A percentile compares a stretch with the other conserved stretches of the same genome.
Conservation (phyloP, 75 land plant species). For the Pinus albicaulis region DNA sequence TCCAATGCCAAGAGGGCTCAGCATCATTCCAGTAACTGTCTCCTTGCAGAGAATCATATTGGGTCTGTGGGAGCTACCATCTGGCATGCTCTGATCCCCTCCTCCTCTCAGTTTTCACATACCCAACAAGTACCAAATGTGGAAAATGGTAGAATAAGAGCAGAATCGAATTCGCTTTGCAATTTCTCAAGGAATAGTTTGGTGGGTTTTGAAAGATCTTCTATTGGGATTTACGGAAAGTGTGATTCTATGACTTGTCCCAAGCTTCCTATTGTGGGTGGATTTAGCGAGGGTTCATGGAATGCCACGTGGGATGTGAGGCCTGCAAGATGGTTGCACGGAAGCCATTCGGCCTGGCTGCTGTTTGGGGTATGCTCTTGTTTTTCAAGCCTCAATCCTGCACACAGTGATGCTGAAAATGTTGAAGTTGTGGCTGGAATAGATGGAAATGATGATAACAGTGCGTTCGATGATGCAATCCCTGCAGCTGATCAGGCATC, state of each 20-base stretch:
- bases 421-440: background rate
- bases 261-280: slow-evolving; percentile 6
- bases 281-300: slow-evolving; percentile 75
- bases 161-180: slow-evolving; percentile 4
- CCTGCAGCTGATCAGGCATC: slow-evolving; percentile 7
- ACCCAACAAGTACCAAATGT: slow-evolving; percentile 6
- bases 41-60: slow-evolving; percentile 17
- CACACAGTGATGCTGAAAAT: background rate
- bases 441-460: background rate
- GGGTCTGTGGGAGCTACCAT: slow-evolving; percentile 48
- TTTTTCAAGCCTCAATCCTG: slow-evolving; percentile 25
- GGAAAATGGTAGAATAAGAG: background rate
- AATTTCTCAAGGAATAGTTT: too few relatives aligned
- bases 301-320: slow-evolving; percentile 85
- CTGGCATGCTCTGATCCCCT: slow-evolving; percentile 74
- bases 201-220: background rate
- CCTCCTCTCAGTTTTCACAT: slow-evolving; percentile 12
- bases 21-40: background rate
- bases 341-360: slow-evolving; percentile 80
- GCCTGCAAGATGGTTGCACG: slow-evolving; percentile 85
- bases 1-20: background rate
- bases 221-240: background rate
- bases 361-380: slow-evolving; percentile 77
- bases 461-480: slow-evolving; percentile 5
- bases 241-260: background rate